phyloP scores from a whole-genome alignment of 2,329 filamentous ascomycete species.

The Trichophyton benhamiae region DNA sequence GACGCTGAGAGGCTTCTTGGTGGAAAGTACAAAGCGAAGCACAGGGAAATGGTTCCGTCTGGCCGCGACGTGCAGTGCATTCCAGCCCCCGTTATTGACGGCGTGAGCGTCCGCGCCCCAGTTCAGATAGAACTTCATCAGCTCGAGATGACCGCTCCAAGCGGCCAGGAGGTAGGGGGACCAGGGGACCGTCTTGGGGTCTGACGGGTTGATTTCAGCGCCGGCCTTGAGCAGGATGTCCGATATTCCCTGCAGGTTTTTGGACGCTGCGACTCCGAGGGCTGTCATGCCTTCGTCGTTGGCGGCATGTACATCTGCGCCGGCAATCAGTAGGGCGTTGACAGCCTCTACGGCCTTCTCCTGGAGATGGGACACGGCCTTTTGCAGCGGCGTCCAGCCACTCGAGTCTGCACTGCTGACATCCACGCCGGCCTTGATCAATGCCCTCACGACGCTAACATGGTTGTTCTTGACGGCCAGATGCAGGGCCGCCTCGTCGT shows the following conservation, averaged over 20 bases:
- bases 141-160: neutral
- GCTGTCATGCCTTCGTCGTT: constrained; percentile 3
- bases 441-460: neutral
- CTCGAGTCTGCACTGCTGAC: neutral
- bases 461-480: constrained; percentile 4
- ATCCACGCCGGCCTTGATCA: neutral
- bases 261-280: neutral
- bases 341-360: neutral
- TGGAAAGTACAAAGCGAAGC: neutral
- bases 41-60: neutral
- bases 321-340: neutral
- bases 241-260: neutral
- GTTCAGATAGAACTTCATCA: constrained; percentile 2
- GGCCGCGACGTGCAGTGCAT: neutral
- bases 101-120: neutral
- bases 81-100: neutral
- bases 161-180: neutral
- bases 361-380: neutral
- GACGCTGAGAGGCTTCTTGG: constrained; percentile 2
- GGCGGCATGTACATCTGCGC: neutral
- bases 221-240: neutral
- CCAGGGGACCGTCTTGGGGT: neutral
- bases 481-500: constrained; percentile 2
- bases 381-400: constrained; percentile 1
- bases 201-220: neutral